Conservation (phyloP, 2,329 filamentous ascomycete species). For the Botryotinia globosa region DNA sequence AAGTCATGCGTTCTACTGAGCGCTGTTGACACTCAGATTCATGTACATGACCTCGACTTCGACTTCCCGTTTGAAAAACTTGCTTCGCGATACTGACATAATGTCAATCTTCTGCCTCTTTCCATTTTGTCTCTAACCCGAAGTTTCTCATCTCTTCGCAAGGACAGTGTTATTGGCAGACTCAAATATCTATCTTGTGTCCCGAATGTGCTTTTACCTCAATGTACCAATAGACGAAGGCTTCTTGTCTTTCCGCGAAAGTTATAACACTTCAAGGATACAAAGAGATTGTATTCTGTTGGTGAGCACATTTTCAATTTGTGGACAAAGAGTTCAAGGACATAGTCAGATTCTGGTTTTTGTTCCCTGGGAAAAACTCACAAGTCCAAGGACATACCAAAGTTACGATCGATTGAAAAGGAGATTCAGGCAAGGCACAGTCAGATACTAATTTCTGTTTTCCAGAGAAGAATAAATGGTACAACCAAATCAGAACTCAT, state of each 20-base stretch:
- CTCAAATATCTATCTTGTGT: background rate
- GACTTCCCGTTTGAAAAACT: background rate
- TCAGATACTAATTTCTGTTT: background rate
- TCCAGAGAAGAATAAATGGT: too few relatives aligned
- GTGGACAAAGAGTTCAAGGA: background rate
- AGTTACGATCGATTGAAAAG: background rate
- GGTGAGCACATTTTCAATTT: background rate
- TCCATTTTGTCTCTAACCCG: background rate
- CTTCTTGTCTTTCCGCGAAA: accelerated
- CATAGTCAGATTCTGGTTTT: background rate
- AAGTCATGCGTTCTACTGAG: background rate
- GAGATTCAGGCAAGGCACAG: background rate
- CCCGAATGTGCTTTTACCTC: background rate
- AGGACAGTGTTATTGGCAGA: background rate
- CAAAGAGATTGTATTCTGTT: background rate
- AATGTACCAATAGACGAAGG: background rate
- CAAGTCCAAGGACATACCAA: background rate
- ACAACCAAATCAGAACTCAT: background rate
- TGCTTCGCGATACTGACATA: background rate
- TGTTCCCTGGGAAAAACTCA: background rate
- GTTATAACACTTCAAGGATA: background rate
- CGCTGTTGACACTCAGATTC: background rate
- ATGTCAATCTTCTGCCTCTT: background rate
- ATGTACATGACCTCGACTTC: background rate
- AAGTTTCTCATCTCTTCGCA: background rate